Base-by-base conservation (phyloP, 305 asterid species). In the Caryopteris hybrid region DNA sequence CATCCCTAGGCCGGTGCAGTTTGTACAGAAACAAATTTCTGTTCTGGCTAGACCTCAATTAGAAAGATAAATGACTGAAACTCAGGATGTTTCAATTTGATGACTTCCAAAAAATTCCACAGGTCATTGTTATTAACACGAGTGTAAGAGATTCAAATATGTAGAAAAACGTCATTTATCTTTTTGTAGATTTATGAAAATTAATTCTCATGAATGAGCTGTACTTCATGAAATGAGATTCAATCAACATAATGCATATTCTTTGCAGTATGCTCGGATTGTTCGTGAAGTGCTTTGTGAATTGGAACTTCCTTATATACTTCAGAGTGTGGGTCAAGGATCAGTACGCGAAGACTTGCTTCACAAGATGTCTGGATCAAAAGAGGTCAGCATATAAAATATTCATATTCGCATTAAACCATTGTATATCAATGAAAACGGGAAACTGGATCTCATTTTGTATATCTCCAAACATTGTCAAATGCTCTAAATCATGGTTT, bases 231-330 rank as follows among this genome's bases (percentile, higher is more conserved):
- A 4, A 23, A 2, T 2, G 4, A 9, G 31, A 39, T 14, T 17
- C n/a, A 21, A 52, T 64, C 31, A 21, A 55, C 23, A 22, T 60
- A 21, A 61, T 33, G 34, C 36, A 12, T 69, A 38, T 33, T 36
- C n/a, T 36, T 36, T 70, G 69, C 84, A 89, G 95, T 53, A 80
- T 75, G 92, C 96, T 50, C 84, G 95, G 64, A 83, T 90, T 74
- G 95, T 90, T 23, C 89, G 95, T 59, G 96, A 90, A 76, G 89
- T 88, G 6, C 89, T 90, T 61, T 85, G 95, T 56, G 96, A 90
- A 66, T 57, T 85, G 79, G 96, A 90, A 78, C 91, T 85, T 45
- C 92, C 95, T n/a, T 87, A 87, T 73, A 64, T 82, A 43, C 89
- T 85, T 63, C 88, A 58, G 47, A 90, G 82, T 67, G 91, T 84